phyloP scores from a whole-genome alignment of 2,329 filamentous ascomycete genomes.

The Aureobasidium sp. region DNA sequence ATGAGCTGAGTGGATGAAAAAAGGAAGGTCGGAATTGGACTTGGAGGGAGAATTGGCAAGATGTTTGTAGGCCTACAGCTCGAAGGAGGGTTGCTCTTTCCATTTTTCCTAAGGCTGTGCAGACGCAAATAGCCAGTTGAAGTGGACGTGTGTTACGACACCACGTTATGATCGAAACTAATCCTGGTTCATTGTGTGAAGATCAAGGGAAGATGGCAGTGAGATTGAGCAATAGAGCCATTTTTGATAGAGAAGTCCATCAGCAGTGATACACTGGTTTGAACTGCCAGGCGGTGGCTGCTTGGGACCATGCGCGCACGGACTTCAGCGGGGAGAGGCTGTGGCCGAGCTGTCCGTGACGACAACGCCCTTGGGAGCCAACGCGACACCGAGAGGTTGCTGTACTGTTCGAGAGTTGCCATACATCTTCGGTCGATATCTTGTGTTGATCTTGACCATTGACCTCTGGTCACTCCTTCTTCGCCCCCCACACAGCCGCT shows the following conservation, averaged over 20 bases:
- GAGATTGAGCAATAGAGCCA: neutral
- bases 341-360: slow-evolving; percentile 10
- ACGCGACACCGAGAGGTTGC: neutral
- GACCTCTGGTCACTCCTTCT: neutral
- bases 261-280: neutral
- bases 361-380: slow-evolving; percentile 13
- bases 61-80: slow-evolving; percentile 9
- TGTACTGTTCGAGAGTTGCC: neutral
- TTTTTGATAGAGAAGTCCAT: neutral
- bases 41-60: neutral
- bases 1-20: neutral
- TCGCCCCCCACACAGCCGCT: neutral
- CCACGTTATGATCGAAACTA: neutral
- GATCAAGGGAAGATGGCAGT: neutral
- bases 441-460: neutral
- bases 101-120: neutral
- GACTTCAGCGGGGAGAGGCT: slow-evolving; percentile 3
- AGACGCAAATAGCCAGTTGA: neutral
- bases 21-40: neutral
- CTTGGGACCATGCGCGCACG: neutral
- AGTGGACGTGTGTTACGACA: neutral
- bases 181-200: no score
- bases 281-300: neutral
- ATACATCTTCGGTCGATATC: neutral
- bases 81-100: slow-evolving; percentile 5